phyloP scores from a whole-genome alignment of 2,329 filamentous ascomycete species.

The Cadophora sp. region DNA sequence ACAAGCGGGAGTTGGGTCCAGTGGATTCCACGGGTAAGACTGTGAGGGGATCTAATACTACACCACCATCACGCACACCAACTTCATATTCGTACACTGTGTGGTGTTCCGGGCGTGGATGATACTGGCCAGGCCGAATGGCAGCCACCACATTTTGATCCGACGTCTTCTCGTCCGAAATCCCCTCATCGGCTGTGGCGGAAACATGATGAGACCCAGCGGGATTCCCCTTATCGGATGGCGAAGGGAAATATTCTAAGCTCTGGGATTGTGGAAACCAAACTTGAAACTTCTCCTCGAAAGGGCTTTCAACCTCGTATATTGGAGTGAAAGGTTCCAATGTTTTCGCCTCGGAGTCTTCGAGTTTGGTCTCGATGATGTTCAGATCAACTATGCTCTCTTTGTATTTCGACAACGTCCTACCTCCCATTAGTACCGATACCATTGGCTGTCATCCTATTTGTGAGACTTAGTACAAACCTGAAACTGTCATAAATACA shows the following conservation, averaged over 20 bases:
- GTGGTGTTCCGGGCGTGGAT: conserved; percentile 6
- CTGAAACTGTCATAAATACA: conserved; percentile 32
- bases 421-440: conserved; percentile 1
- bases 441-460: neutral
- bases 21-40: conserved; percentile 39
- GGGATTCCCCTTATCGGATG: neutral
- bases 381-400: conserved; percentile 23
- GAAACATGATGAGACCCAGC: neutral
- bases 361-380: conserved; percentile 9
- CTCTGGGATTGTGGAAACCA: neutral
- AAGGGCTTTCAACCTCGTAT: neutral
- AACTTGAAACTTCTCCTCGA: neutral
- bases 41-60: conserved; percentile 49
- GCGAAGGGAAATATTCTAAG: neutral
- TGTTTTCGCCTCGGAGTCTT: conserved; percentile 2
- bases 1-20: conserved; percentile 38
- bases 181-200: neutral
- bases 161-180: neutral
- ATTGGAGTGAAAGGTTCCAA: neutral
- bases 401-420: conserved; percentile 20
- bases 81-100: conserved; percentile 5
- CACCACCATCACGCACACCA: conserved; percentile 18
- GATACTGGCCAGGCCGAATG: conserved; percentile 18
- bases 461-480: conserved; percentile 14
- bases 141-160: conserved; percentile 15